These are phyloP conservation scores for Zygosaccharomyces bisporus DNA, from an alignment of 805 yeast species.

Conservation along the genomic window DNA sequence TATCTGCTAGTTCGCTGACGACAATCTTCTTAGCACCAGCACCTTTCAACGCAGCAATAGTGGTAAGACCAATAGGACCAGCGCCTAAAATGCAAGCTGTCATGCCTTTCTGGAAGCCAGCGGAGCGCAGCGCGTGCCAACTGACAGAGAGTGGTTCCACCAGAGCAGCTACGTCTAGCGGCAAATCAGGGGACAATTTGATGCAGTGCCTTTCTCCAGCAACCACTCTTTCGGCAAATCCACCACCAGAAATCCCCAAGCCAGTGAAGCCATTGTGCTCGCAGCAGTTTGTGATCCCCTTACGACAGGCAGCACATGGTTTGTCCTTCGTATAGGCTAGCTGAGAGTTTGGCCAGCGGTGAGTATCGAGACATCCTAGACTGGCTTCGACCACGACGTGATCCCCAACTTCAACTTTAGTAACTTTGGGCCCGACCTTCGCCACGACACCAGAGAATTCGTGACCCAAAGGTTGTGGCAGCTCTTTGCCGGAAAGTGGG, in stretches of 20 bases:
- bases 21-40: conserved; percentile 47
- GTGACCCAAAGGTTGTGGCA: conserved; percentile 51
- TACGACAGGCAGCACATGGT: conserved; percentile 45
- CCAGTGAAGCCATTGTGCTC: conserved; percentile 48
- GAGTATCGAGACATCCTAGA: conserved; percentile 49
- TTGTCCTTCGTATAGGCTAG: conserved; percentile 29
- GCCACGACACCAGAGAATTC: conserved; percentile 47
- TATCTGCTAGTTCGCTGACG: conserved; percentile 48
- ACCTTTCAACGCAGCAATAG: conserved; percentile 51
- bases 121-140: conserved; percentile 52
- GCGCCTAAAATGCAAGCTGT: conserved; percentile 53
- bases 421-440: conserved; percentile 46
- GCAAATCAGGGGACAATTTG: conserved; percentile 42
- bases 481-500: conserved; percentile 38
- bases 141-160: conserved; percentile 56
- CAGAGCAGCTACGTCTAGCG: conserved; percentile 53
- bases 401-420: conserved; percentile 48
- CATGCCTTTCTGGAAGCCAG: conserved; percentile 44
- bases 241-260: conserved; percentile 55
- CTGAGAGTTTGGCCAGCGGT: conserved; percentile 30
- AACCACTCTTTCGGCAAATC: conserved; percentile 48
- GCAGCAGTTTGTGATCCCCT: conserved; percentile 53
- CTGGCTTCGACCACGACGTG: conserved; percentile 62
- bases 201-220: conserved; percentile 40
- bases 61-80: conserved; percentile 61